Evolutionary conservation across 2,329 filamentous ascomycete species (phyloP).

Genomic region (Phyllosticta citriasiana): DNA sequence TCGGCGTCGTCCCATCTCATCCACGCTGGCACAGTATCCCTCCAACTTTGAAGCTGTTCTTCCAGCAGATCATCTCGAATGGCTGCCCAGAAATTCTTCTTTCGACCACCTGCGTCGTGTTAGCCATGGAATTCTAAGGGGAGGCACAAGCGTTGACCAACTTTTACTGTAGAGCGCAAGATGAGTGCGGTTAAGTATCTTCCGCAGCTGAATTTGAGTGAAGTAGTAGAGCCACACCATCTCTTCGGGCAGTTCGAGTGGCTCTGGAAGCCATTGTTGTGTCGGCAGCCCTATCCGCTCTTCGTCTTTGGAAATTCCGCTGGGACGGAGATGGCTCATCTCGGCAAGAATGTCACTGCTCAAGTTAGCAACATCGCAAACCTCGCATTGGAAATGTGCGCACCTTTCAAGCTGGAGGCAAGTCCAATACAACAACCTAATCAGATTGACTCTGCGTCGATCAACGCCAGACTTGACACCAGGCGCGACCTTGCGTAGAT

Average conservation of each 20-base stretch:
- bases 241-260: slow-evolving; percentile 22
- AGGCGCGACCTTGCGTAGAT: slow-evolving; percentile 4
- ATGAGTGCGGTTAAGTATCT: slow-evolving; percentile 46
- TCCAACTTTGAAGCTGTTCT: slow-evolving; percentile 33
- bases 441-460: slow-evolving; percentile 24
- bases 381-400: too few species aligned
- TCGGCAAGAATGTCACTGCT: slow-evolving; percentile 82
- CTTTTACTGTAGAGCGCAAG: slow-evolving; percentile 41
- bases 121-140: slow-evolving; percentile 14
- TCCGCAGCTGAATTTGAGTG: slow-evolving; percentile 51
- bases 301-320: slow-evolving; percentile 49
- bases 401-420: slow-evolving; percentile 81
- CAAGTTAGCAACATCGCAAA: slow-evolving; percentile 23
- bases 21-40: slow-evolving; percentile 36
- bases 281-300: slow-evolving; percentile 58
- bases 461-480: slow-evolving; percentile 3
- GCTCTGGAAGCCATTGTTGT: slow-evolving; percentile 31
- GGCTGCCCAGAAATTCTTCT: slow-evolving; percentile 27
- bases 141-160: slow-evolving; percentile 26
- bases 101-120: slow-evolving; percentile 12
- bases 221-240: slow-evolving; percentile 47
- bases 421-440: slow-evolving; percentile 74
- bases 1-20: slow-evolving; percentile 60
- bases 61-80: slow-evolving; percentile 34
- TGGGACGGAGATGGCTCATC: slow-evolving; percentile 52